Percentiles rank a stretch among this genome's conserved stretches.
These are phyloP conservation scores for Dactylellina leptospora DNA, from an alignment of 2,329 filamentous ascomycete genomes.

Conservation along the genomic window DNA sequence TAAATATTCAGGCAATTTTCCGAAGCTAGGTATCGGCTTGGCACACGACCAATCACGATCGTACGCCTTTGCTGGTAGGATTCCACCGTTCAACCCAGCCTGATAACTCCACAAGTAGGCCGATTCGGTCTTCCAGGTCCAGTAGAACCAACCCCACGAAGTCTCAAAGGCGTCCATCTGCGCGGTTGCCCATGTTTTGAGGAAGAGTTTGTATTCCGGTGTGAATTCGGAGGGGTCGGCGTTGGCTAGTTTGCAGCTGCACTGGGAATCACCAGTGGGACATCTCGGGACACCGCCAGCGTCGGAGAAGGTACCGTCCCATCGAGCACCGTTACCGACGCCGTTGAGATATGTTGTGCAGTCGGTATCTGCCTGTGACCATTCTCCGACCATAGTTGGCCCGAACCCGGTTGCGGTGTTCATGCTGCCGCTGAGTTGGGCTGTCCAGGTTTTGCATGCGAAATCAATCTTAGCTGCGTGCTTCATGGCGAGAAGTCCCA, in stretches of 20 bases:
- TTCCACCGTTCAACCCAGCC: slow-evolving; percentile 77
- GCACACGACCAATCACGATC: slow-evolving; percentile 73
- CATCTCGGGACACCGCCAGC: slow-evolving; percentile 74
- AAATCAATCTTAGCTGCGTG: slow-evolving; percentile 86
- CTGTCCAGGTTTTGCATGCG: slow-evolving; percentile 87
- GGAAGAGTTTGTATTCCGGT: slow-evolving; percentile 79
- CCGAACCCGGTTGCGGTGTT: slow-evolving; percentile 82
- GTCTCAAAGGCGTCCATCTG: slow-evolving; percentile 96
- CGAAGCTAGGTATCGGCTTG: slow-evolving; percentile 62
- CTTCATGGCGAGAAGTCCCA: slow-evolving; percentile 79
- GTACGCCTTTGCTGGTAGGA: slow-evolving; percentile 80
- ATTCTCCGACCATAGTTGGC: slow-evolving; percentile 93
- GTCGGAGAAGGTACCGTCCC: slow-evolving; percentile 82
- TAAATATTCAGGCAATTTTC: slow-evolving; percentile 26
- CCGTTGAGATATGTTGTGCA: slow-evolving; percentile 88
- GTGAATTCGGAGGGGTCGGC: slow-evolving; percentile 75
- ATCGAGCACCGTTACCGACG: slow-evolving; percentile 81
- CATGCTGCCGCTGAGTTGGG: slow-evolving; percentile 77
- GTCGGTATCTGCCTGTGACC: slow-evolving; percentile 97
- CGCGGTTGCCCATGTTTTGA: slow-evolving; percentile 86
- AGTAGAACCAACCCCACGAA: slow-evolving; percentile 98
- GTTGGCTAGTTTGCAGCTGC: slow-evolving; percentile 80
- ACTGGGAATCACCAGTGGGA: slow-evolving; percentile 71
- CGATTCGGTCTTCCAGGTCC: slow-evolving; percentile 94
- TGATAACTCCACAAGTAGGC: slow-evolving; percentile 93